Evolutionary conservation across 2,329 filamentous ascomycete genomes (phyloP).

Genomic region (Thelonectria blattea): DNA sequence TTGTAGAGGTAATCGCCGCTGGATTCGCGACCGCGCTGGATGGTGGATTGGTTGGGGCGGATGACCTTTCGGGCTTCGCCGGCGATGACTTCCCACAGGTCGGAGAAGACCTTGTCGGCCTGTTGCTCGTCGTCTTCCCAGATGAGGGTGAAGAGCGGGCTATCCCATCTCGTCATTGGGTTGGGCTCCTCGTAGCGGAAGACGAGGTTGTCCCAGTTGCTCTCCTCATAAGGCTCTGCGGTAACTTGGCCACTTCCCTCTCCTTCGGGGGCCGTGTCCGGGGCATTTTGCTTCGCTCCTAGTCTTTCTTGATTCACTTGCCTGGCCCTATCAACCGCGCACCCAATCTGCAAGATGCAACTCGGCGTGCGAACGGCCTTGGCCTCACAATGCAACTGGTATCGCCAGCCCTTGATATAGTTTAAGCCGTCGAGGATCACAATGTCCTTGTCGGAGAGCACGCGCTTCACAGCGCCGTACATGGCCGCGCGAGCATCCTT

Average conservation of each 20-base stretch:
- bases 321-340: slow-evolving; percentile 57
- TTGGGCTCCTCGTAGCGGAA: slow-evolving; percentile 89
- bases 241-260: slow-evolving; percentile 8
- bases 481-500: slow-evolving; percentile 81
- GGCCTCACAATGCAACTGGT: slow-evolving; percentile 84
- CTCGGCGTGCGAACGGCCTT: slow-evolving; percentile 79
- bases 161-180: slow-evolving; percentile 84
- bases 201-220: slow-evolving; percentile 78
- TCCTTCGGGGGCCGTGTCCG: background rate
- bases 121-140: slow-evolving; percentile 76
- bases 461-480: slow-evolving; percentile 79
- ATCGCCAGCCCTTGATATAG: slow-evolving; percentile 90
- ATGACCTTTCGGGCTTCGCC: slow-evolving; percentile 68
- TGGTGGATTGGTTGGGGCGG: slow-evolving; percentile 76
- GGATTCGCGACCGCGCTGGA: slow-evolving; percentile 67
- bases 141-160: slow-evolving; percentile 78
- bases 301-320: slow-evolving; percentile 67
- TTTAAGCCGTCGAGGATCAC: slow-evolving; percentile 82
- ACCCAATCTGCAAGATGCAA: slow-evolving; percentile 74
- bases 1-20: slow-evolving; percentile 79
- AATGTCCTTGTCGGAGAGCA: slow-evolving; percentile 73
- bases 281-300: slow-evolving; percentile 28
- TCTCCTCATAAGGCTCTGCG: slow-evolving; percentile 56
- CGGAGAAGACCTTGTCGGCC: slow-evolving; percentile 60
- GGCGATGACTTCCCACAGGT: slow-evolving; percentile 77